Evolutionary conservation across 305 asterid species (phyloP), one percentile per base, ranked within the genome.

Genomic region (Fraxinus albicans): DNA sequence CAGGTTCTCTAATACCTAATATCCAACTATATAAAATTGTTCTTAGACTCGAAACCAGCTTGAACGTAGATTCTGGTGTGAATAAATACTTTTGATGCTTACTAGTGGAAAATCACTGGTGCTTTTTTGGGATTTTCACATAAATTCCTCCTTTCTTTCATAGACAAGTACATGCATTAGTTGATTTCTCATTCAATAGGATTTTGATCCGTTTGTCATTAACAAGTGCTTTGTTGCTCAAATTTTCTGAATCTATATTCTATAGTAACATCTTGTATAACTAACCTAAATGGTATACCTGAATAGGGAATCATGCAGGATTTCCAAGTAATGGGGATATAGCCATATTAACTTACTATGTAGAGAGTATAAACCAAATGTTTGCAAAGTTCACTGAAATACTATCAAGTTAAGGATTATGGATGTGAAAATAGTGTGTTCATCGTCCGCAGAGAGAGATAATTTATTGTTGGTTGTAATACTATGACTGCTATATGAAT

Each of bases 211-310:
- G 42, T n/a, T 33, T 77, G 58, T 31, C 19, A n/a, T 25, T 3
- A 55, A 35, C 79, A 55, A 81, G 60, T 73, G 19, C 75, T 76
- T 21, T 31, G 12, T 77, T 60, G 72, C 67, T 73, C 25, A 78
- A 58, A 63, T 47, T 77, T 78, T 81, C 69, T 72, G 75, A 34
- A 73, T 73, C 77, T 73, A 72, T 72, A 15, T 12, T 34, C 77
- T 72, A 73, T 73, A 17, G 25, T 35, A n/a, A 33, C 29, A 34
- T 69, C 38, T 69, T 69, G 38, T 69, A 29, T 10, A 69, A 69
- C 75, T 27, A 69, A 69, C 10, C 38, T 69, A 69, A 29, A 29
- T 27, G 4, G 21, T 69, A 29, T 69, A 29, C 21, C 75, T 69
- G 40, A 4, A 6, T 72, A 72, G 47, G 23, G 10, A 33, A 31